Conservation (phyloP, 2,329 filamentous ascomycete species). For the Sarocladium brachiariae region DNA sequence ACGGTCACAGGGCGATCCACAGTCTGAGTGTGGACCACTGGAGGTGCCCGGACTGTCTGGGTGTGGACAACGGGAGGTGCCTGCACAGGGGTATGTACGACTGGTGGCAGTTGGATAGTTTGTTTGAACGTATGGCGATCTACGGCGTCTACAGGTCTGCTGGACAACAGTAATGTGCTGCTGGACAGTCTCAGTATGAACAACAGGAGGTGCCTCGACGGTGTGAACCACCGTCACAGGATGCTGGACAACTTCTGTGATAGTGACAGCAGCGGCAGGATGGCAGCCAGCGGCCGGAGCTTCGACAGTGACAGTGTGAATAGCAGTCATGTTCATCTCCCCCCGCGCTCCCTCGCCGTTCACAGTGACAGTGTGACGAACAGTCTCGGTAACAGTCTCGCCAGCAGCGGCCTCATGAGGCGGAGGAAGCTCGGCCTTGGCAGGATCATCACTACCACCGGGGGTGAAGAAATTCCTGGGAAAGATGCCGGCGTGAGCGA, state of each 20-base stretch:
- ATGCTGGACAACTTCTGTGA: slow-evolving; percentile 11
- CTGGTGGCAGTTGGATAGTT: too few relatives aligned
- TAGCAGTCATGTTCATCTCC: slow-evolving; percentile 11
- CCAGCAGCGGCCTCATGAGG: background rate
- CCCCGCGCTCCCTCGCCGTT: slow-evolving; percentile 5
- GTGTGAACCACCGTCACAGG: slow-evolving; percentile 15
- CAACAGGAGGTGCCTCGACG: slow-evolving; percentile 12
- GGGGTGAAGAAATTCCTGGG: slow-evolving; percentile 4
- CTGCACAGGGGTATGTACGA: too few relatives aligned
- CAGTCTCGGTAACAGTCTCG: slow-evolving; percentile 13
- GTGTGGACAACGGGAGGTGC: background rate
- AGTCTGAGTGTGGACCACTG: background rate
- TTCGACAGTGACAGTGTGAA: slow-evolving; percentile 10
- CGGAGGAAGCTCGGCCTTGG: background rate
- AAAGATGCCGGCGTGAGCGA: slow-evolving; percentile 7
- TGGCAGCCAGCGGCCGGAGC: slow-evolving; percentile 3
- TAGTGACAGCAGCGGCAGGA: background rate
- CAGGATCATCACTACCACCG: background rate
- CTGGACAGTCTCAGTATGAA: slow-evolving; percentile 1
- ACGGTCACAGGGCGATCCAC: slow-evolving; percentile 7
- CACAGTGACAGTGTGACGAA: slow-evolving; percentile 13
- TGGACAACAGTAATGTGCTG: background rate
- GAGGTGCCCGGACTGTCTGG: background rate
- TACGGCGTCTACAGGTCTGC: background rate
- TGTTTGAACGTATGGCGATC: too few relatives aligned